Evolutionary conservation across 202 grass and related monocot species (phyloP), one percentile per base, ranked within the genome.

Genomic region (Bolboschoenoplectus hybrid): DNA sequence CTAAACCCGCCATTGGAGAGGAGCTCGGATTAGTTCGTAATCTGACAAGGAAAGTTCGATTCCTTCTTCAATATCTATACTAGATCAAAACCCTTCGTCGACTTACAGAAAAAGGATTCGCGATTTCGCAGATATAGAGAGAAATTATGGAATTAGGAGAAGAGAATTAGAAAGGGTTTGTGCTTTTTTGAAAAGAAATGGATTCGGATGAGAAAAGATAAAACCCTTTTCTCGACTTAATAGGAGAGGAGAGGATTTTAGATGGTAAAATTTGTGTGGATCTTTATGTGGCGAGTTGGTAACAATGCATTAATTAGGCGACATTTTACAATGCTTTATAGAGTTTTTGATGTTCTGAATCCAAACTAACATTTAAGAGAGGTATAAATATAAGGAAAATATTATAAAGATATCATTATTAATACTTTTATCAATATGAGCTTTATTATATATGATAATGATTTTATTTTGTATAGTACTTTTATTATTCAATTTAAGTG

Each of bases 1-100:
- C 50, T 43, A 16, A 46, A 84, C 64, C 8, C 49, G 82, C 82
- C 82, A 84, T 84, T 55, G 51, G 46, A 52, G 50, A 84, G 47
- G 50, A 84, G 47, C 45, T 67, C 6, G 11, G 12, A 84, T 57
- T 84, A 70, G 66, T 20, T 68, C 7, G 4, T 2, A 69, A 84
- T 53, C 46, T 40, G 63, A 32, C 76, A 34, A 64, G 35, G 80
- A 41, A 80, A 80, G 45, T 39, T 19, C 49, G n/a, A 46, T 82
- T 64, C 7, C 63, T 63, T 44, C 34, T 58, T 32, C 60, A 64
- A 64, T 81, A 73, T 12, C 32, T 10, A 12, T 38, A 10, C 7
- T 26, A 64, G 6, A 2, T 67, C 35, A 17, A 43, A 69, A 43
- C 13, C 5, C 66, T 69, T 41, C 12, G 12, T 69, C 39, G 66